A percentile compares a stretch with the other conserved stretches of the same genome.
These are phyloP conservation scores for Barnettozyma vustinii DNA, from an alignment of 805 yeast species.

Conservation along the genomic window DNA sequence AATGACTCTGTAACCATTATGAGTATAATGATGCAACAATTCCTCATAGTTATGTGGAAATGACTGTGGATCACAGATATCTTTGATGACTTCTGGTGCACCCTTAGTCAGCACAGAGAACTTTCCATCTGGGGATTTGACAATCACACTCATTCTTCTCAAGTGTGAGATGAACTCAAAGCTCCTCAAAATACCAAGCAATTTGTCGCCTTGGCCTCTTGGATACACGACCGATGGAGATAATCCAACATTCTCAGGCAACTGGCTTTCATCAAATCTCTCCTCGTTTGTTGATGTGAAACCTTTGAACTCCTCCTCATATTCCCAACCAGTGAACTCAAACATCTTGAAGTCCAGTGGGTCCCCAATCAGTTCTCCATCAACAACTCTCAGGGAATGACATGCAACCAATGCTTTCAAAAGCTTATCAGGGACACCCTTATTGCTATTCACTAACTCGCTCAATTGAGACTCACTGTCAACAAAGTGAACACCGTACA, in stretches of 20 bases:
- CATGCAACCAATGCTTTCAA: conserved; percentile 52
- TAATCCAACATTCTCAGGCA: conserved; percentile 38
- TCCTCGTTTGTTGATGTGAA: conserved; percentile 33
- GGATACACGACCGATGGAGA: conserved; percentile 50
- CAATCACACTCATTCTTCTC: conserved; percentile 87
- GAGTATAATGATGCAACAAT: conserved; percentile 78
- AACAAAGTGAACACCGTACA: conserved; percentile 55
- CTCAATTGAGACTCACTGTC: conserved; percentile 22
- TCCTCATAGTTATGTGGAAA: conserved; percentile 74
- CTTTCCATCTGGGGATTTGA: conserved; percentile 37
- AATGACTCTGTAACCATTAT: conserved; percentile 89
- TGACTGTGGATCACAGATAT: conserved; percentile 64
- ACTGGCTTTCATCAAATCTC: conserved; percentile 31
- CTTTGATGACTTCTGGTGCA: conserved; percentile 90
- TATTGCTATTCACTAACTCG: conserved; percentile 20
- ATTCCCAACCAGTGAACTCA: conserved; percentile 75
- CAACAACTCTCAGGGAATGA: conserved; percentile 79
- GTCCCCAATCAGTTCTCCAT: conserved; percentile 82
- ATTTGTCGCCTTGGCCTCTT: conserved; percentile 30
- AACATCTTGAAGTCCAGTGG: conserved; percentile 94
- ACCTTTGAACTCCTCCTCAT: conserved; percentile 57
- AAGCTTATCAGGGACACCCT: conserved; percentile 26
- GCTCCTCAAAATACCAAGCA: conserved; percentile 43
- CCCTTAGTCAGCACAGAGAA: conserved; percentile 76
- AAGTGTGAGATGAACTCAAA: conserved; percentile 83